Percentiles rank a stretch among this genome's conserved stretches.
phyloP scores from a whole-genome alignment of 495 filamentous ascomycete species.

The Penicilliopsis zonata region DNA sequence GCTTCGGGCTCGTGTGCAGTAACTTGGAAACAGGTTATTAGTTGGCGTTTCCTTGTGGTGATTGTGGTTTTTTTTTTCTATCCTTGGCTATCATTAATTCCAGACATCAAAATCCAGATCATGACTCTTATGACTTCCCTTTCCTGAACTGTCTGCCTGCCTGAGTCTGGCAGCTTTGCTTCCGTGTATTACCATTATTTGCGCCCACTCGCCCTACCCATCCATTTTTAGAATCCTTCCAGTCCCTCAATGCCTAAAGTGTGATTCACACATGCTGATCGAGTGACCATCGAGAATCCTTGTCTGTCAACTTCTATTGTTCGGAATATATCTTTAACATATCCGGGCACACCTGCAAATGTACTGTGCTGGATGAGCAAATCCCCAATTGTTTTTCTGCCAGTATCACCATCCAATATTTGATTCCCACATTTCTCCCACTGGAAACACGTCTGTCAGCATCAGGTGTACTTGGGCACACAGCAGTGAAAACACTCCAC shows the following conservation, averaged over 20 bases:
- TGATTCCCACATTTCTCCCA: conserved; percentile 10
- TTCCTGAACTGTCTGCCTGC: conserved; percentile 15
- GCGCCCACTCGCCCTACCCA: conserved; percentile 13
- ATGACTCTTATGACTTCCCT: conserved; percentile 2
- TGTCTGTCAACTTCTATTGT: conserved; percentile 9
- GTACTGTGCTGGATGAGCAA: conserved; percentile 21
- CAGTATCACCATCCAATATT: conserved; percentile 10
- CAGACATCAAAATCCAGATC: not conserved
- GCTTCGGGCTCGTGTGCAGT: conserved; percentile 5
- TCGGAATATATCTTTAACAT: conserved; percentile 29
- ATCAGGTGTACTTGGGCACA: conserved; percentile 20
- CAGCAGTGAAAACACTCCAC: conserved; percentile 15
- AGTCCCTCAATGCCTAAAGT: conserved; percentile 13
- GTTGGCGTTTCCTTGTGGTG: conserved; percentile 6
- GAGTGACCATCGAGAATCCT: conserved; percentile 1
- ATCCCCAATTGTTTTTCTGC: conserved; percentile 21
- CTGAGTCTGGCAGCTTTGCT: conserved; percentile 13
- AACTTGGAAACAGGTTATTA: conserved; percentile 11
- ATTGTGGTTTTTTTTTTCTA: conserved; percentile 2
- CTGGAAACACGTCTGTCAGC: conserved; percentile 33
- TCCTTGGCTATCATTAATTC: not conserved
- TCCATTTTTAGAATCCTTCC: not conserved
- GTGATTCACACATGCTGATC: conserved; percentile 2
- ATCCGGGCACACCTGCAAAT: conserved; percentile 22
- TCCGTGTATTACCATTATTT: conserved; percentile 26